Base-by-base conservation (phyloP, 1,284 basidiomycete species). In the Amylostereum areolatum region DNA sequence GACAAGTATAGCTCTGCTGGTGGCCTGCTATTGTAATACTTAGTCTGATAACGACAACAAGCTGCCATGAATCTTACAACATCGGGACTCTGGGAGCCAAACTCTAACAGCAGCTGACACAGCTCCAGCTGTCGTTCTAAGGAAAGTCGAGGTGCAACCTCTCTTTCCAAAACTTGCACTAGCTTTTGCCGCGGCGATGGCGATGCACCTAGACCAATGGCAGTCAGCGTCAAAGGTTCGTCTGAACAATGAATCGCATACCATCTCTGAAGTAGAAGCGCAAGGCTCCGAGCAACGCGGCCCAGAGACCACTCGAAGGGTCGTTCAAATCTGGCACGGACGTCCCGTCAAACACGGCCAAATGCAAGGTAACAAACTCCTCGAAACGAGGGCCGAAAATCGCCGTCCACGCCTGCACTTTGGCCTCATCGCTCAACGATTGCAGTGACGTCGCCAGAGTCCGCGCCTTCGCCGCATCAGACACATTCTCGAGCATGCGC, bases 381-480 rank as follows among this genome's bases (percentile, higher is more conserved):
- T 75, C 69, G 5, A 65, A 62, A 7, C 53, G 58, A 18, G 58
- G 25, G 35, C 63, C 64, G 28, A 63, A 60, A 51, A 53, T 28
- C 51, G 42, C 3, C 18, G 40, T 29, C 36, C 40, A 42, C 18
- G 50, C 42, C 11, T 57, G 31, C 24, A 52, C 28, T 43, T 41
- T 33, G 28, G 57, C 37, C 34, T 68, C 62, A 41, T 69, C 63
- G 2, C 67, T 58, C 9, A 87, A 58, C 0, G 55, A 52, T 52
- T 79, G 72, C 36, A 91, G 67, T 5, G 84, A 73, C 0, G 88
- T 83, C 7, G 79, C 60, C 2, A 96, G 66, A 47, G 84, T 75
- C 28, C 79, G 73, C 11, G 83, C 69, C 64, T 90, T 92, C 12
- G 76, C 73, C 40, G 70, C 62, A 62, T 88, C 84, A 5, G 78